Conservation (phyloP, 768 basidiomycete species). For the Vararia minispora region DNA sequence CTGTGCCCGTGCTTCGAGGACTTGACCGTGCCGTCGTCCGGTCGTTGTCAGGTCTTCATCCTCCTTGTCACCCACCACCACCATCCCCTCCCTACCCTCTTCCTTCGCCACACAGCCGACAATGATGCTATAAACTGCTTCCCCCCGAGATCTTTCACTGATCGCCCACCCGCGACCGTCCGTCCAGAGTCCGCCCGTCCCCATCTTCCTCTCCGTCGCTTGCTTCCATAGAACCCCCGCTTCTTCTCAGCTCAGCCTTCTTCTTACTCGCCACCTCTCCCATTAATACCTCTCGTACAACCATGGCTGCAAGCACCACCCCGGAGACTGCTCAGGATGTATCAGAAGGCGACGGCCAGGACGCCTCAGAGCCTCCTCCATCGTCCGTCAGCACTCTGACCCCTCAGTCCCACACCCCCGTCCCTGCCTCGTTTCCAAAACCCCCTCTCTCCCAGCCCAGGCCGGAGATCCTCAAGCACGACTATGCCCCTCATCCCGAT, state of each 20-base stretch:
- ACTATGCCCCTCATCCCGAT: slow-evolving; percentile 8
- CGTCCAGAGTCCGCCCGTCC: slow-evolving; percentile 8
- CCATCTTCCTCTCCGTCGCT: slow-evolving; percentile 11
- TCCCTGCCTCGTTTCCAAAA: neutral
- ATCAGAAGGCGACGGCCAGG: slow-evolving; percentile 41
- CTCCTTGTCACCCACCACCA: slow-evolving; percentile 1
- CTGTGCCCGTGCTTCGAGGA: no score
- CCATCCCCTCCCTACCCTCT: slow-evolving; percentile 1
- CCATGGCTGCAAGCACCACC: slow-evolving; percentile 33
- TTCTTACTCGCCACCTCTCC: slow-evolving; percentile 9
- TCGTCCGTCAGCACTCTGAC: neutral
- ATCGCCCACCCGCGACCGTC: slow-evolving; percentile 9
- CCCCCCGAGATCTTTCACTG: slow-evolving; percentile 14
- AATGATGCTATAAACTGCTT: slow-evolving; percentile 27
- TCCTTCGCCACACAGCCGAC: slow-evolving; percentile 16
- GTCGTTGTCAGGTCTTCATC: slow-evolving; percentile 16
- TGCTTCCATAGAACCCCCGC: slow-evolving; percentile 19
- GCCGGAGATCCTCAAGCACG: neutral
- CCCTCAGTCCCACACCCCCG: neutral
- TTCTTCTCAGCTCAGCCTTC: slow-evolving; percentile 8
- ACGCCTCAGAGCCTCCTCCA: slow-evolving; percentile 39
- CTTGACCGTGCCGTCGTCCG: no score
- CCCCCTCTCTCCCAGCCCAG: no score
- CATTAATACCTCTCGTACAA: no score
- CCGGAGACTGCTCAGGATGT: slow-evolving; percentile 36